Conservation (phyloP, 106 monocot species). For the Apostasia shenzhenica region DNA sequence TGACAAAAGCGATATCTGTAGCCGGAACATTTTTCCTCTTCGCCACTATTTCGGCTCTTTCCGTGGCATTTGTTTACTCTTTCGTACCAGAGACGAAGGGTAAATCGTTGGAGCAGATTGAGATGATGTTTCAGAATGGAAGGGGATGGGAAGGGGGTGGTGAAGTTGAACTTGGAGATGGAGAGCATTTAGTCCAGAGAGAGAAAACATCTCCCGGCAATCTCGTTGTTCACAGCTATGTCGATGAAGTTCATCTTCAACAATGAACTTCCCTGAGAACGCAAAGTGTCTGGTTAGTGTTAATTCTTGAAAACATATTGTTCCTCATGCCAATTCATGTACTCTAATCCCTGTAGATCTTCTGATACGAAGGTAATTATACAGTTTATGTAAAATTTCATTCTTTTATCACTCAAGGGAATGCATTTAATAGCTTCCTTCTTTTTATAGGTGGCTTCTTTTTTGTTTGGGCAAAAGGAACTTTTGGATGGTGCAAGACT, state of each 20-base stretch:
- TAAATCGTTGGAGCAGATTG: slow-evolving; percentile 81
- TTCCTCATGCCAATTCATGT: too few species aligned
- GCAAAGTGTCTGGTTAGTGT: too few species aligned
- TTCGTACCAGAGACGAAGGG: slow-evolving; percentile 93
- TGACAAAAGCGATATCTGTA: slow-evolving; percentile 50
- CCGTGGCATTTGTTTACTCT: slow-evolving; percentile 55
- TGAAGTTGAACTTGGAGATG: slow-evolving; percentile 80
- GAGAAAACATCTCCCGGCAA: background rate
- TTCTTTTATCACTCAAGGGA: too few species aligned
- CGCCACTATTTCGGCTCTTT: slow-evolving; percentile 43
- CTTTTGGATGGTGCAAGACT: too few species aligned
- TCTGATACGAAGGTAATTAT: too few species aligned
- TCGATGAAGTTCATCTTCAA: background rate
- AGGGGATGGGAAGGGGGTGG: slow-evolving; percentile 29
- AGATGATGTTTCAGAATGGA: slow-evolving; percentile 48
- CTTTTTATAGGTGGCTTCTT: too few species aligned
- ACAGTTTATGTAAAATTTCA: too few species aligned
- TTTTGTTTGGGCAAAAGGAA: too few species aligned
- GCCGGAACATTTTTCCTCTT: slow-evolving; percentile 76
- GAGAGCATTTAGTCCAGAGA: slow-evolving; percentile 42
- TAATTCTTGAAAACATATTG: too few species aligned
- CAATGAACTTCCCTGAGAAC: background rate
- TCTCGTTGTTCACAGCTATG: background rate
- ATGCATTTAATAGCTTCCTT: too few species aligned
- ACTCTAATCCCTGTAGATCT: too few species aligned